Evolutionary conservation across 345 rosid species (phyloP), one percentile per base, ranked within the genome.

Genomic region (Arabis alpina): DNA sequence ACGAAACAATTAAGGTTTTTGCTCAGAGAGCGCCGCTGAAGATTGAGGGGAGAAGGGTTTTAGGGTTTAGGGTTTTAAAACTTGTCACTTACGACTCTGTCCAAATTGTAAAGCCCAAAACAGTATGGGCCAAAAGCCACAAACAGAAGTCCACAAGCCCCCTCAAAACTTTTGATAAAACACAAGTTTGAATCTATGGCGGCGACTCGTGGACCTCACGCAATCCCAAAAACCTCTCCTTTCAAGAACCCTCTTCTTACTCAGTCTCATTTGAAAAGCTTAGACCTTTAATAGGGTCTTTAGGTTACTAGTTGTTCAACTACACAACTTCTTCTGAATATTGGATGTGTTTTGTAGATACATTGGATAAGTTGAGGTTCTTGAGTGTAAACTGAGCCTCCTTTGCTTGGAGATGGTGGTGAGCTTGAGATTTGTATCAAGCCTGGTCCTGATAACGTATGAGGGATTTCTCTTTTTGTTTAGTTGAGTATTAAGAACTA

Each of bases 321-420:
- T n/a, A 12, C 68, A n/a, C 23, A n/a, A 40, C 44, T 32, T 25
- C 23, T 3, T 50, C 49, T 72, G 59, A 19, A 60, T 34, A 37
- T 47, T 67, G 30, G 19, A 30, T 75, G 6, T 82, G 9, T 71
- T 19, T 74, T 54, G 28, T 55, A 24, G 99, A 94, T 89, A 98
- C 99, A 66, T 82, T 94, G 61, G 99, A 91, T 74, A 94, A 94
- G 87, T 65, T 94, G 77, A 85, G 99, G 77, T 94, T 94, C 82
- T 75, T 86, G 74, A 88, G 99, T 77, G 97, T 94, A 50, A 19
- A 94, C 99, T 2, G 98, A 94, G 70, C 97, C 99, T 7, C 36
- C 95, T 43, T 71, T 94, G 69, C 96, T 94, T 61, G 96, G 98
- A 59, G 91, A 94, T 75, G 88, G 90, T 60, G 97, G 92, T 32